These are phyloP conservation scores for Scenedesmus sp. DNA, from an alignment of 163 green algal species.

Conservation along the genomic window DNA sequence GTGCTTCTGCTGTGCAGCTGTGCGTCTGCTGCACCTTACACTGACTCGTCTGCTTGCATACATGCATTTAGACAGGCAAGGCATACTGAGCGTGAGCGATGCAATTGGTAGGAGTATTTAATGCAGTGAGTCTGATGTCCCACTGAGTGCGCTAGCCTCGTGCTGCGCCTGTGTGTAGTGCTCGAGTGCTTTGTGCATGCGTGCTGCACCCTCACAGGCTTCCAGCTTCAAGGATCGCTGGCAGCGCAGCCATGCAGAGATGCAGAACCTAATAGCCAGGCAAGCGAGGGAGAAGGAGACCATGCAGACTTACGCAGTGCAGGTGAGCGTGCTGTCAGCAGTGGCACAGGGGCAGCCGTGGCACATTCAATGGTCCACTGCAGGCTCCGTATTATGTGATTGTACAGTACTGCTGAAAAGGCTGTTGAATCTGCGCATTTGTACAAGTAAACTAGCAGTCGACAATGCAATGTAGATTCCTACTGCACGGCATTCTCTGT, in stretches of 20 bases:
- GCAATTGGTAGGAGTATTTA: neutral
- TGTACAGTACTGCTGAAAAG: neutral
- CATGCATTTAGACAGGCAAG: too few species aligned
- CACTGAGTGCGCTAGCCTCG: neutral
- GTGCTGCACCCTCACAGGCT: neutral
- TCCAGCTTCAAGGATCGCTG: constrained; percentile 54
- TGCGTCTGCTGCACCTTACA: too few species aligned
- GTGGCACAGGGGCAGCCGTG: neutral
- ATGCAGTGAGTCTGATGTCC: neutral
- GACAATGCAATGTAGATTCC: too few species aligned
- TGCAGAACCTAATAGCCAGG: constrained; percentile 94
- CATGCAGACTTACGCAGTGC: constrained; percentile 91
- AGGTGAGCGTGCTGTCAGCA: constrained; percentile 67
- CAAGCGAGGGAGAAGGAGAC: constrained; percentile 83
- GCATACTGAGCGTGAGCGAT: too few species aligned
- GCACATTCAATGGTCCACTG: neutral
- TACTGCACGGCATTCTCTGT: too few species aligned
- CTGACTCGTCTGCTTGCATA: too few species aligned
- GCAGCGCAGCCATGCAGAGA: constrained; percentile 86
- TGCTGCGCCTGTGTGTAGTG: neutral
- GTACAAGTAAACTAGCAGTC: too few species aligned
- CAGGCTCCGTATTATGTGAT: neutral
- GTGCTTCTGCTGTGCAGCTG: too few species aligned
- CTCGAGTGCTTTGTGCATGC: neutral
- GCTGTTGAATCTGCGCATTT: too few species aligned